A percentile compares a stretch with the other conserved stretches of the same genome.
phyloP scores from a whole-genome alignment of 169 alveolate genomes.

The Theileria sp. region DNA sequence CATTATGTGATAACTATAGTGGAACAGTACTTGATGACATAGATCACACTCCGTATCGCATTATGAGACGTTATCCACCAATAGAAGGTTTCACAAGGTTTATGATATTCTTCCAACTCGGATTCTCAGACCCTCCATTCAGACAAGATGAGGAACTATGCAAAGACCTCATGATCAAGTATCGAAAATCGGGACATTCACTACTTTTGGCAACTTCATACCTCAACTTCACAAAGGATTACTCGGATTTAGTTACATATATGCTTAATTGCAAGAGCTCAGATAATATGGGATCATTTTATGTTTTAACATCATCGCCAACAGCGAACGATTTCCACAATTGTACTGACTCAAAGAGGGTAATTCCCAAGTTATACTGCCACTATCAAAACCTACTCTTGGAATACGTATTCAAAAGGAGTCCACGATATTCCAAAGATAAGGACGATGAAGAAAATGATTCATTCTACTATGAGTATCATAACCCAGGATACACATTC shows the following conservation, averaged over 20 bases:
- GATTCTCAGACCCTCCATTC: conserved; percentile 74
- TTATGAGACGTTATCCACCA: conserved; percentile 30
- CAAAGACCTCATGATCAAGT: conserved; percentile 60
- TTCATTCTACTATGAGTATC: conserved; percentile 36
- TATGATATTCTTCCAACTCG: conserved; percentile 63
- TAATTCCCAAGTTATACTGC: conserved; percentile 37
- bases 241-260: conserved; percentile 58
- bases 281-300: conserved; percentile 27
- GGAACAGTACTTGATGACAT: not conserved
- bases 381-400: conserved; percentile 7
- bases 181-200: conserved; percentile 59
- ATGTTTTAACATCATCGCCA: conserved; percentile 74
- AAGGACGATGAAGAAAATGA: not conserved
- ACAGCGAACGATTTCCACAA: conserved; percentile 73
- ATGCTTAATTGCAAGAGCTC: conserved; percentile 21
- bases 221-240: conserved; percentile 70
- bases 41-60: not conserved
- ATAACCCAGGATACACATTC: conserved; percentile 65
- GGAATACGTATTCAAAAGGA: conserved; percentile 30
- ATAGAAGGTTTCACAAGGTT: conserved; percentile 27
- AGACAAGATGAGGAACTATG: conserved; percentile 67
- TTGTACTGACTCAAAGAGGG: conserved; percentile 46
- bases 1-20: not conserved
- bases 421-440: conserved; percentile 6
- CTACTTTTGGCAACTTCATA: conserved; percentile 73